Percentiles rank a stretch among this genome's conserved stretches.
phyloP scores from a whole-genome alignment of 805 yeast species.

The Yamadazyma laniorum region DNA sequence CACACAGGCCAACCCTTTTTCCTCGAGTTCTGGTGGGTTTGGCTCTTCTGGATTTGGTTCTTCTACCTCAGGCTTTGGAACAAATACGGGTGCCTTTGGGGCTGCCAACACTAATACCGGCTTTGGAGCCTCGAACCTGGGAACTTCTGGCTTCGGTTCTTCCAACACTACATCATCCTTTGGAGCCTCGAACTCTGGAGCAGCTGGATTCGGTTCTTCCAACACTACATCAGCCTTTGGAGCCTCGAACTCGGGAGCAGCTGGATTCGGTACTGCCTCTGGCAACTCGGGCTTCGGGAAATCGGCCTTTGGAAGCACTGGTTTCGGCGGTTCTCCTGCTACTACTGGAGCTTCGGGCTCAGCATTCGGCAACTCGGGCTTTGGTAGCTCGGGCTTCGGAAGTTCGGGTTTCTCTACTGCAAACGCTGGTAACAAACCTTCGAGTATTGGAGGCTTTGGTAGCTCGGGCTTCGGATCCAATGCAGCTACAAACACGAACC shows the following conservation, averaged over 20 bases:
- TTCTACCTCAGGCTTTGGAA: slow-evolving; percentile 12
- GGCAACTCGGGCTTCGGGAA: slow-evolving; percentile 4
- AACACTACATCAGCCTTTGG: not conserved
- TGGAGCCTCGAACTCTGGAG: not conserved
- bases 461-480: slow-evolving; percentile 12
- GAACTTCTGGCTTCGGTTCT: slow-evolving; percentile 4
- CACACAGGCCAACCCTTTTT: not conserved
- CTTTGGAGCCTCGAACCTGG: slow-evolving; percentile 10
- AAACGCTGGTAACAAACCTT: not conserved
- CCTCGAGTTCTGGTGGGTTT: not conserved
- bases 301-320: slow-evolving; percentile 13
- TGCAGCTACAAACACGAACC: not conserved
- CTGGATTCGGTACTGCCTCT: slow-evolving; percentile 7
- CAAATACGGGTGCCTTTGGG: slow-evolving; percentile 13
- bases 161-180: not conserved
- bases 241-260: not conserved
- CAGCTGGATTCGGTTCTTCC: not conserved
- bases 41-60: not conserved
- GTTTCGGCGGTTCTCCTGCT: not conserved
- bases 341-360: slow-evolving; percentile 16
- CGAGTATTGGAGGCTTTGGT: not conserved
- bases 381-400: slow-evolving; percentile 16
- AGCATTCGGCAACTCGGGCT: slow-evolving; percentile 12
- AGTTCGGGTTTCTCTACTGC: slow-evolving; percentile 8
- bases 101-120: slow-evolving; percentile 6